Conservation (phyloP, 2,329 filamentous ascomycete genomes). For the Arthrinium puccinioides region DNA sequence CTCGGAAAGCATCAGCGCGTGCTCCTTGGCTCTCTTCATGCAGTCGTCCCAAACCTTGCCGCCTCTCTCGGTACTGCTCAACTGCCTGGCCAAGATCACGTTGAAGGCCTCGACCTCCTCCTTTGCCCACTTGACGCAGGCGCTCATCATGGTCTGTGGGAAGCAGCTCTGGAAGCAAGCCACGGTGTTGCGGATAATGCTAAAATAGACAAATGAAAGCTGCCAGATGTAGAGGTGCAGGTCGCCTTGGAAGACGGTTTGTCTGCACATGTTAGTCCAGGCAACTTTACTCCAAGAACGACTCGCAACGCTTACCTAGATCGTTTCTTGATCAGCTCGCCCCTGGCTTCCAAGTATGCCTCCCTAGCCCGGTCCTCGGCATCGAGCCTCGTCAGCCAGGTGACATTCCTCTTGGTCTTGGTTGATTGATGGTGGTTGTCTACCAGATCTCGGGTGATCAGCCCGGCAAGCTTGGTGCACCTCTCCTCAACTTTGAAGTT, state of each 20-base stretch:
- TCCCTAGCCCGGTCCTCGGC: slow-evolving; percentile 87
- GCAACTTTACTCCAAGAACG: too few species aligned
- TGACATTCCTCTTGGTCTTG: slow-evolving; percentile 73
- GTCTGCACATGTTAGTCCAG: slow-evolving; percentile 45
- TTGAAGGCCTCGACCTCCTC: slow-evolving; percentile 91
- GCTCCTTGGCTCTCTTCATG: slow-evolving; percentile 71
- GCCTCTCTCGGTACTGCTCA: slow-evolving; percentile 77
- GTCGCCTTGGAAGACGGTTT: slow-evolving; percentile 93
- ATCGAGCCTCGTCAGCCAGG: slow-evolving; percentile 78
- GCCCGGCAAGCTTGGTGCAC: slow-evolving; percentile 65
- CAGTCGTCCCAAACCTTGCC: slow-evolving; percentile 75
- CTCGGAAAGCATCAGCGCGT: slow-evolving; percentile 72
- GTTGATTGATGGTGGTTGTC: slow-evolving; percentile 69
- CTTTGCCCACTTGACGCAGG: slow-evolving; percentile 98
- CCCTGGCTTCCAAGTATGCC: slow-evolving; percentile 75
- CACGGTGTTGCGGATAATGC: slow-evolving; percentile 87
- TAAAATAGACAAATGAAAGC: slow-evolving; percentile 92
- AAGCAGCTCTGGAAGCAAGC: slow-evolving; percentile 84
- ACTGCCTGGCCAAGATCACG: slow-evolving; percentile 68
- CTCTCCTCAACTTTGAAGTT: slow-evolving; percentile 84
- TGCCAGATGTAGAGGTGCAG: slow-evolving; percentile 92
- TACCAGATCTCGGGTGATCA: slow-evolving; percentile 71
- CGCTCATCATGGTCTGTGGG: slow-evolving; percentile 78
- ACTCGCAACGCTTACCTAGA: slow-evolving; percentile 67
- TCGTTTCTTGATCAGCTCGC: slow-evolving; percentile 70